Conservation (phyloP, 2,329 filamentous ascomycete genomes). For the Tolypocladium ovalisporum region DNA sequence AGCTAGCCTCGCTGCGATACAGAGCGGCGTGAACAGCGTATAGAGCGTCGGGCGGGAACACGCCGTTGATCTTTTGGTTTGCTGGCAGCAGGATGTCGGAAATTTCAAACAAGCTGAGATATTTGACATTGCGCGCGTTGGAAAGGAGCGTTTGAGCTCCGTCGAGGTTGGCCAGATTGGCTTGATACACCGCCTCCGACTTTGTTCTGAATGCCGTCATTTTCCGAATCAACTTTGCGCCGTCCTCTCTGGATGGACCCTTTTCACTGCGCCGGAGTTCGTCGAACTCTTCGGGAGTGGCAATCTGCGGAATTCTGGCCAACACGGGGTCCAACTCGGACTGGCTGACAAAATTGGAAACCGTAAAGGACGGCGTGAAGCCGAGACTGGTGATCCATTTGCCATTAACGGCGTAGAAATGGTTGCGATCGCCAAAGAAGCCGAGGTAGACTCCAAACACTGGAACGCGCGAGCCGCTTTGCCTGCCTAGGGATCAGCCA, state of each 20-base stretch:
- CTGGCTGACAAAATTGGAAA: conserved; percentile 32
- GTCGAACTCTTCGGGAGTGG: conserved; percentile 18
- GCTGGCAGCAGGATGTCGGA: conserved; percentile 31
- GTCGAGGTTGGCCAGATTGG: conserved; percentile 36
- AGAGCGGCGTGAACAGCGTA: conserved; percentile 63
- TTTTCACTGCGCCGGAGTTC: conserved; percentile 20
- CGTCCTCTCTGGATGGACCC: conserved; percentile 33
- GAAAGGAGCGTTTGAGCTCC: conserved; percentile 30
- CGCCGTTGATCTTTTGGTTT: conserved; percentile 20
- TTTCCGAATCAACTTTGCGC: conserved; percentile 30
- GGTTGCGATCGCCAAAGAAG: conserved; percentile 35
- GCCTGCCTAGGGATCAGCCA: conserved; percentile 6
- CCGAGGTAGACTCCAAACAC: conserved; percentile 43
- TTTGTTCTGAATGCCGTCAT: conserved; percentile 34
- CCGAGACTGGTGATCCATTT: conserved; percentile 33
- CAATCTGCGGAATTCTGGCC: conserved; percentile 15
- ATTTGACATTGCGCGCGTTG: conserved; percentile 22
- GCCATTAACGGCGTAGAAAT: conserved; percentile 43
- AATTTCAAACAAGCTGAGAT: conserved; percentile 41
- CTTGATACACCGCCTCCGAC: conserved; percentile 34
- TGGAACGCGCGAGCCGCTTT: conserved; percentile 29
- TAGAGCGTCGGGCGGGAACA: conserved; percentile 37
- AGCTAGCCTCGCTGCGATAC: conserved; percentile 45
- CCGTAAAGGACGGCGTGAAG: conserved; percentile 36
- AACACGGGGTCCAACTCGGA: conserved; percentile 29